phyloP scores from a whole-genome alignment of 495 filamentous ascomycete genomes.

The Penicillium daleae region DNA sequence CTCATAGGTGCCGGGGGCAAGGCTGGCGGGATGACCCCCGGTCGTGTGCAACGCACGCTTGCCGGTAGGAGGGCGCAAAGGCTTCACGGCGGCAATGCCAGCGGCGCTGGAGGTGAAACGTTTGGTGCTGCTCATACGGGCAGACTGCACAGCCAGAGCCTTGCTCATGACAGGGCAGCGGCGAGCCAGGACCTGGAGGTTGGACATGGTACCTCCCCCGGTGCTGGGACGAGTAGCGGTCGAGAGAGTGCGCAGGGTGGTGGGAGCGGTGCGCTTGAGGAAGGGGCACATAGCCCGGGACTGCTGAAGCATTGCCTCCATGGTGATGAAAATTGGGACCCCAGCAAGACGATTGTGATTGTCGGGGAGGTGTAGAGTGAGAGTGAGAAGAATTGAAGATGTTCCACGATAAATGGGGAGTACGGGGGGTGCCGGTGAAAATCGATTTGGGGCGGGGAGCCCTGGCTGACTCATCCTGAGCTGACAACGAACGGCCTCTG shows the following conservation, averaged over 20 bases:
- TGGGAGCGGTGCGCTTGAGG: conserved; percentile 88
- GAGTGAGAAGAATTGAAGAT: not conserved
- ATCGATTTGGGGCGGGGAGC: conserved; percentile 13
- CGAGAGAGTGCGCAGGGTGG: conserved; percentile 85
- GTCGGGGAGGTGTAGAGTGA: conserved; percentile 6
- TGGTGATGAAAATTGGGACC: conserved; percentile 41
- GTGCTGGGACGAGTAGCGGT: conserved; percentile 71
- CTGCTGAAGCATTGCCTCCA: conserved; percentile 94
- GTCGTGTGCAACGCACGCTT: conserved; percentile 83
- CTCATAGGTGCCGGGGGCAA: conserved; percentile 65
- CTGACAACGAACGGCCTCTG: conserved; percentile 7
- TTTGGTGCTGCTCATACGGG: conserved; percentile 54
- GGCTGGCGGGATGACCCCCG: conserved; percentile 69
- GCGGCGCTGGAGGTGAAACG: conserved; percentile 48
- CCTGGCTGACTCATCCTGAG: conserved; percentile 17
- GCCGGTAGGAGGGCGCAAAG: conserved; percentile 36
- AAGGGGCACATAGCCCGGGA: conserved; percentile 96
- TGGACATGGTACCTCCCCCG: conserved; percentile 92
- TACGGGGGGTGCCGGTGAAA: conserved; percentile 12
- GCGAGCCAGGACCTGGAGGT: conserved; percentile 90
- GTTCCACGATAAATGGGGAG: not conserved
- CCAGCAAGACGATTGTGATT: conserved; percentile 3
- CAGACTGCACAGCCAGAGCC: conserved; percentile 87
- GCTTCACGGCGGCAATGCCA: conserved; percentile 40
- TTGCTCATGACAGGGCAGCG: conserved; percentile 99